Evolutionary conservation across 305 asterid species (phyloP), one percentile per base, ranked within the genome.

Genomic region (Plantago lanceolata): DNA sequence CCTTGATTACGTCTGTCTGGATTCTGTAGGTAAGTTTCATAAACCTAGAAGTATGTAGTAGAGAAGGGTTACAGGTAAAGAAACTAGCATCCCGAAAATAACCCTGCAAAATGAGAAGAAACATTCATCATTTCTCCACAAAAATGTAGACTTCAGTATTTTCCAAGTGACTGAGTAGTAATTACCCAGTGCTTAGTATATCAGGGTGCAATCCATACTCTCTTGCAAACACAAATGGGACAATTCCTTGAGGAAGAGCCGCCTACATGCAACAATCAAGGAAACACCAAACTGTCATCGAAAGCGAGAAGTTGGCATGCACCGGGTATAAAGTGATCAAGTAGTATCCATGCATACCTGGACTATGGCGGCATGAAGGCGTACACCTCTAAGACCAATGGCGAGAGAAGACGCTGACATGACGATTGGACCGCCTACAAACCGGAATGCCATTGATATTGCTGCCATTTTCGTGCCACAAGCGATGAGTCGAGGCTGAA

Each of bases 131-230:
- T n/a, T n/a, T n/a, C n/a, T n/a, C n/a, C n/a, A n/a, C n/a, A n/a
- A n/a, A n/a, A n/a, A n/a, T n/a, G n/a, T n/a, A n/a, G n/a, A n/a
- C n/a, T n/a, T n/a, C n/a, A n/a, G n/a, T n/a, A n/a, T n/a, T n/a
- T n/a, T n/a, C n/a, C n/a, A n/a, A n/a, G n/a, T n/a, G n/a, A n/a
- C n/a, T n/a, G n/a, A n/a, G n/a, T n/a, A n/a, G 16, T 56, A 7
- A 8, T 56, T 76, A 84, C 90, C 95, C 89, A 0, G 95, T 87
- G 44, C 95, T 84, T 50, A 82, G 66, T 55, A 84, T 82, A 66
- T 82, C 95, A 0, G 95, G 85, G 68, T 87, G 95, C 63, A 87
- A 61, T 13, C 85, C 86, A 68, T 87, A 87, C 35, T 87, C 95
- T 75, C 85, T 66, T 14, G 95, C 95, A 69, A 84, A 84, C 20